phyloP scores from a whole-genome alignment of 352 stramenopile genomes.

The Globisporangium cystogenes region DNA sequence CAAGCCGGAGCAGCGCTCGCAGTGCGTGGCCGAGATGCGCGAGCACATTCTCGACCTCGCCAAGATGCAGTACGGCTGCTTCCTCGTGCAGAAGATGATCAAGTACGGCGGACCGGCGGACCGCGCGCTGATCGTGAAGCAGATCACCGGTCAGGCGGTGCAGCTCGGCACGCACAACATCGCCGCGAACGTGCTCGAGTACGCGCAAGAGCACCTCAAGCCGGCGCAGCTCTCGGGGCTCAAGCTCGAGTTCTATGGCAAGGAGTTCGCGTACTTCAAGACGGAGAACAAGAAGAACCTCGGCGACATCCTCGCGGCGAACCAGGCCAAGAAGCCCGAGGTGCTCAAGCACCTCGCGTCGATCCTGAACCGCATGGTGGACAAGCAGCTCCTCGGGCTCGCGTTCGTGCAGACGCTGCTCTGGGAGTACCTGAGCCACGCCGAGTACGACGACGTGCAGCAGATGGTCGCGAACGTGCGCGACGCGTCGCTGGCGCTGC shows the following conservation, averaged over 20 bases:
- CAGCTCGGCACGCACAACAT: slow-evolving; percentile 94
- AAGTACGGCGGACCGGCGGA: slow-evolving; percentile 89
- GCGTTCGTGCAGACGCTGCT: slow-evolving; percentile 87
- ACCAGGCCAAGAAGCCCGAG: slow-evolving; percentile 65
- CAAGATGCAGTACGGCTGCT: slow-evolving; percentile 97
- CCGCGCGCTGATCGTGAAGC: slow-evolving; percentile 80
- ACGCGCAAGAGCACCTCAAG: slow-evolving; percentile 82
- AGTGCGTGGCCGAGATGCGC: slow-evolving; percentile 89
- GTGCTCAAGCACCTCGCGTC: slow-evolving; percentile 64
- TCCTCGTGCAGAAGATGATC: slow-evolving; percentile 96
- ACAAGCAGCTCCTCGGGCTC: slow-evolving; percentile 86
- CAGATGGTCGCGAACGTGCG: slow-evolving; percentile 83
- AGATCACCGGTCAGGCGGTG: slow-evolving; percentile 91
- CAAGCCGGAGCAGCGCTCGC: slow-evolving; percentile 78
- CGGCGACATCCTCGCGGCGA: slow-evolving; percentile 54
- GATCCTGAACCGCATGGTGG: slow-evolving; percentile 82
- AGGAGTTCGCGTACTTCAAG: slow-evolving; percentile 87
- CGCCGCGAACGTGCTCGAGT: slow-evolving; percentile 91
- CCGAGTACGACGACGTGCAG: slow-evolving; percentile 73
- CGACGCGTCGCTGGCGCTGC: slow-evolving; percentile 78
- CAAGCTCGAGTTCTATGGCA: slow-evolving; percentile 88
- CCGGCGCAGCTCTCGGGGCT: slow-evolving; percentile 80
- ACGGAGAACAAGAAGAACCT: slow-evolving; percentile 81
- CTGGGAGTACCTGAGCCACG: slow-evolving; percentile 88
- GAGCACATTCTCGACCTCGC: slow-evolving; percentile 90